phyloP scores from a whole-genome alignment of 352 stramenopile genomes.

The Paralagenidium karlingii region DNA sequence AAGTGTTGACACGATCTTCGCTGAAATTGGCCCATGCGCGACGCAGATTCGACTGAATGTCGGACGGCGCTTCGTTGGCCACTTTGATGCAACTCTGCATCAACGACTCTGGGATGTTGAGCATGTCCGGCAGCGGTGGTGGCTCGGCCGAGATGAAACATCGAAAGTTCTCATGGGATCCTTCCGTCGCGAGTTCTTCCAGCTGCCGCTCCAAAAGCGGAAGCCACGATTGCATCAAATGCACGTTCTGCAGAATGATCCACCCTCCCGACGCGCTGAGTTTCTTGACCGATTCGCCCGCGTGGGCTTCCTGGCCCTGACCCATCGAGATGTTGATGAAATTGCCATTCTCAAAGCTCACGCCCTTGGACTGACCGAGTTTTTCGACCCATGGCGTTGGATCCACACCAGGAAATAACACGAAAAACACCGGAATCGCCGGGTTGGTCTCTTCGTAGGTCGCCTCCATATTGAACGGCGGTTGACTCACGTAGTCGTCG shows the following conservation, averaged over 20 bases:
- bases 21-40: conserved; percentile 91
- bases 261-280: conserved; percentile 87
- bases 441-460: conserved; percentile 88
- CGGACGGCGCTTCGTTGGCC: conserved; percentile 90
- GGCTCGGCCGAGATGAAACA: conserved; percentile 94
- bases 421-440: conserved; percentile 92
- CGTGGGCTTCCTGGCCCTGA: conserved; percentile 88
- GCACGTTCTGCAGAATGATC: conserved; percentile 94
- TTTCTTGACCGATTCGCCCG: conserved; percentile 83
- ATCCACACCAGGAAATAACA: conserved; percentile 91
- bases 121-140: conserved; percentile 85
- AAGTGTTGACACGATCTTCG: conserved; percentile 80
- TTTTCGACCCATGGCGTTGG: conserved; percentile 92
- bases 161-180: conserved; percentile 89
- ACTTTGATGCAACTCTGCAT: conserved; percentile 95
- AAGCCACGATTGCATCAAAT: conserved; percentile 95
- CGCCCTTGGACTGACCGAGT: conserved; percentile 74
- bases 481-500: conserved; percentile 87
- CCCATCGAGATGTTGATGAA: conserved; percentile 95
- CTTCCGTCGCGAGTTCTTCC: conserved; percentile 80
- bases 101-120: conserved; percentile 95
- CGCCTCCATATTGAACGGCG: conserved; percentile 85
- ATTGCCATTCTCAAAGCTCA: conserved; percentile 87
- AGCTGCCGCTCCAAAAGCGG: conserved; percentile 87
- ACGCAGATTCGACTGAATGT: conserved; percentile 93